Evolutionary conservation across 23 red algal species (phyloP).

Genomic region (Pyropia yezoensis): DNA sequence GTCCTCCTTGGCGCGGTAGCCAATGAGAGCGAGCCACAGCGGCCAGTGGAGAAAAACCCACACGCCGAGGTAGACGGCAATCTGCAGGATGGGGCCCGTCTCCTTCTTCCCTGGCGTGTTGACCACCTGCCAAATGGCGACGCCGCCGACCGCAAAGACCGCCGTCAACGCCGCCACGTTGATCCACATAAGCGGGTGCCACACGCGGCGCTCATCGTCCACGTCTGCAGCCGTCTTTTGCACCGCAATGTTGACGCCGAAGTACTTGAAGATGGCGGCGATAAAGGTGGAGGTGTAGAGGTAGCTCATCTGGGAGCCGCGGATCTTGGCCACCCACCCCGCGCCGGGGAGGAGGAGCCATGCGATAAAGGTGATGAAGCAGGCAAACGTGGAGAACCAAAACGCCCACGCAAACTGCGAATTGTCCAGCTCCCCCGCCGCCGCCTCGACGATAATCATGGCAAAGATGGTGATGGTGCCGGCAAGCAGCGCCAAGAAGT

Average conservation of each 20-base stretch:
- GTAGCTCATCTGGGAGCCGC: slow-evolving; percentile 2
- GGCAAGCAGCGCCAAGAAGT: slow-evolving; percentile 1
- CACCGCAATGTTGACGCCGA: background rate
- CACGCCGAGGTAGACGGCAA: background rate
- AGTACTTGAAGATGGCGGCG: background rate
- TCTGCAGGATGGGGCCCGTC: background rate
- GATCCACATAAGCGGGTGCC: background rate
- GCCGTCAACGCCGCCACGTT: background rate
- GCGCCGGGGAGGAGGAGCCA: slow-evolving; percentile 1
- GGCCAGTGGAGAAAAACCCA: slow-evolving; percentile 7
- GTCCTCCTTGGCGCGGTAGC: slow-evolving; percentile 1
- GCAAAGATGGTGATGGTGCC: background rate
- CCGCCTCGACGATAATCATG: background rate
- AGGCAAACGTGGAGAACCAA: background rate
- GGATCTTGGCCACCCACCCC: background rate
- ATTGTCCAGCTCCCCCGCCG: background rate
- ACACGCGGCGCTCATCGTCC: background rate
- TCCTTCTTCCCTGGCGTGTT: background rate
- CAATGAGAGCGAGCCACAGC: background rate
- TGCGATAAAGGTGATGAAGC: background rate
- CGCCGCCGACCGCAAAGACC: background rate
- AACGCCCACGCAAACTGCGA: background rate
- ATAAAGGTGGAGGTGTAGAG: background rate
- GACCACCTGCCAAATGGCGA: background rate
- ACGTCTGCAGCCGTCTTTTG: background rate